Base-by-base conservation (phyloP, 257 asterid genomes). In the Primulina eburnea region DNA sequence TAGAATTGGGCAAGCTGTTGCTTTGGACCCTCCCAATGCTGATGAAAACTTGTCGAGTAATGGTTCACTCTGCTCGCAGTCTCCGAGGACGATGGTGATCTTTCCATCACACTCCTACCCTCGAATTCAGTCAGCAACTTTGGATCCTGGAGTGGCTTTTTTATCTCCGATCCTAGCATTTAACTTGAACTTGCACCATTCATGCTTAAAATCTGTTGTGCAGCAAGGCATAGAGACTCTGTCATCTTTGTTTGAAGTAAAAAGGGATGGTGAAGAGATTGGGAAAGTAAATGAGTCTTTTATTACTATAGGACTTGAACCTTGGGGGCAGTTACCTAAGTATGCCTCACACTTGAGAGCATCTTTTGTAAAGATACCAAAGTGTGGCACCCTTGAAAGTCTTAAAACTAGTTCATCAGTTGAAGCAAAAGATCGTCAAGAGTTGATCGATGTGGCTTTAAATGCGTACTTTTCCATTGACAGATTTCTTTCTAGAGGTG, bases 301-400 rank as follows among this genome's bases (percentile, higher is more conserved):
- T 65, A 67, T 91, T 77, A 71, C 56, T 72, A 63, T 93, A 70
- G 82, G 75, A 74, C 74, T 90, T 76, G 78, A 84, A 82, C 88
- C 99, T 62, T 86, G 80, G 77, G 68, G 56, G 21, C 85, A 82
- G 83, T 74, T 81, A 63, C 97, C 95, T 20, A 87, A 80, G 77
- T 86, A 82, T 76, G 97, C 97, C 72, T 87, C 96, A 43, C 99
- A 93, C 82, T 79, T 93, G 75, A 84, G 99, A 85, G 92, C 73
- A 65, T 82, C 96, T 65, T 90, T 90, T 78, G 97, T 93, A 75
- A 90, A 92, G 85, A 82, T 90, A 78, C 99, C 99, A 6, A 89
- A 86, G 75, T 90, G 96, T 68, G 95, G 85, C 50, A 81, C 82
- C 69, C 90, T 93, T 65, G 91, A 84, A 33, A 86, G 84, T 69